phyloP scores from a whole-genome alignment of 306 rosid genomes.

The Mimosa bimucronata region DNA sequence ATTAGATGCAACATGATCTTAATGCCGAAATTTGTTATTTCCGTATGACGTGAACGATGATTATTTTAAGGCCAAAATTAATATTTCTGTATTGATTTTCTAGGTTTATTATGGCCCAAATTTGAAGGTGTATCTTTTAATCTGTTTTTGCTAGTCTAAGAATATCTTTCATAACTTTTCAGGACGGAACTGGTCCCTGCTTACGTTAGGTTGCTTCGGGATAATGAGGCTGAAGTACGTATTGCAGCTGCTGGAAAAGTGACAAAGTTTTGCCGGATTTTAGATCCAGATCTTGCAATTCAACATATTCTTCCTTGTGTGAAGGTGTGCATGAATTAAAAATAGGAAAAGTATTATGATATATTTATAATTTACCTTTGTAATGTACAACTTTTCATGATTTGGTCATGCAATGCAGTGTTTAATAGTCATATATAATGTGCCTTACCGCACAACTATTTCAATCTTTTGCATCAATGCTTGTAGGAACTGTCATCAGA shows the following conservation, averaged over 20 bases:
- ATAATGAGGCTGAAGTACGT: conserved; percentile 93
- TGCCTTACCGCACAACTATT: background rate
- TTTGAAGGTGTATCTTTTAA: background rate
- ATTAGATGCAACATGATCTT: conserved; percentile 1
- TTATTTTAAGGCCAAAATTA: background rate
- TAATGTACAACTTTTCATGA: background rate
- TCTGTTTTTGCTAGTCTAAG: conserved; percentile 6
- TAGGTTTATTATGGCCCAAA: background rate
- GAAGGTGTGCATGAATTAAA: conserved; percentile 56
- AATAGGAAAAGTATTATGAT: background rate
- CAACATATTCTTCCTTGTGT: conserved; percentile 91
- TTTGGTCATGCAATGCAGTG: background rate
- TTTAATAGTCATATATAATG: background rate
- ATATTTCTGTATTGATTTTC: conserved; percentile 5
- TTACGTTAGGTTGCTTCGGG: conserved; percentile 87
- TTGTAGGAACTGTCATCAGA: conserved; percentile 79
- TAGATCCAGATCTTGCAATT: conserved; percentile 74
- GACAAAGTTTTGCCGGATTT: conserved; percentile 78
- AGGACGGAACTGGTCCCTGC: conserved; percentile 87
- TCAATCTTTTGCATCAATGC: conserved; percentile 23
- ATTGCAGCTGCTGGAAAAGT: conserved; percentile 93
- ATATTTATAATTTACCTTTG: background rate
- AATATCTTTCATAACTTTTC: background rate
- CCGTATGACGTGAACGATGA: background rate
- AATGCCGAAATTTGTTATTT: background rate